Conservation (phyloP, 1,284 basidiomycete species). For the Ganoderma leucocontextum region DNA sequence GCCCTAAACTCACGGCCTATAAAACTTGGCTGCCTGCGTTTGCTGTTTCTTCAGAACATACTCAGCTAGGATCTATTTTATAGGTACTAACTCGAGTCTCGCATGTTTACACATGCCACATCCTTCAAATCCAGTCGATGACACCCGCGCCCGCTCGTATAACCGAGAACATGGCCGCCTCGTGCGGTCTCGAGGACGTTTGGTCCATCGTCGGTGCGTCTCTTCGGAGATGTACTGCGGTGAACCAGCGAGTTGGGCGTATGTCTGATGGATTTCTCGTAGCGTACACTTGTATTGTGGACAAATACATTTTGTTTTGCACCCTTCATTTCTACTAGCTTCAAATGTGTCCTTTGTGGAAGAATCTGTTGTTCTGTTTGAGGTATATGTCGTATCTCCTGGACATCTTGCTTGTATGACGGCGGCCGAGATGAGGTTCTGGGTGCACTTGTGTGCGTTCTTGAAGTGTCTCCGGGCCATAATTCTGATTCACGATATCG, state of each 20-base stretch:
- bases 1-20: slow-evolving; percentile 47
- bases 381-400: too few species aligned
- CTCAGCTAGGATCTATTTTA: slow-evolving; percentile 90
- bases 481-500: too few species aligned
- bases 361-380: too few species aligned
- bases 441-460: too few species aligned
- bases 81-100: slow-evolving; percentile 90
- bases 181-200: slow-evolving; percentile 30
- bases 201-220: slow-evolving; percentile 42
- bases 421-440: too few species aligned
- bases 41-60: slow-evolving; percentile 78
- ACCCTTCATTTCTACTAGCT: background rate
- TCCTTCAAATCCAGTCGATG: slow-evolving; percentile 85
- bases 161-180: slow-evolving; percentile 54
- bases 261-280: slow-evolving; percentile 76
- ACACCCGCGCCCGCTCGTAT: slow-evolving; percentile 74
- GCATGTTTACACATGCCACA: slow-evolving; percentile 88
- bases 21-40: slow-evolving; percentile 51
- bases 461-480: too few species aligned
- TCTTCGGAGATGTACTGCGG: slow-evolving; percentile 47
- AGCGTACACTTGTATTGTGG: background rate
- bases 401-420: too few species aligned
- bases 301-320: background rate
- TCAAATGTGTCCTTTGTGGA: background rate
- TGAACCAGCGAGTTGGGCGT: slow-evolving; percentile 70